phyloP scores from a whole-genome alignment of 106 monocot species.

The Vanilla planifolia region DNA sequence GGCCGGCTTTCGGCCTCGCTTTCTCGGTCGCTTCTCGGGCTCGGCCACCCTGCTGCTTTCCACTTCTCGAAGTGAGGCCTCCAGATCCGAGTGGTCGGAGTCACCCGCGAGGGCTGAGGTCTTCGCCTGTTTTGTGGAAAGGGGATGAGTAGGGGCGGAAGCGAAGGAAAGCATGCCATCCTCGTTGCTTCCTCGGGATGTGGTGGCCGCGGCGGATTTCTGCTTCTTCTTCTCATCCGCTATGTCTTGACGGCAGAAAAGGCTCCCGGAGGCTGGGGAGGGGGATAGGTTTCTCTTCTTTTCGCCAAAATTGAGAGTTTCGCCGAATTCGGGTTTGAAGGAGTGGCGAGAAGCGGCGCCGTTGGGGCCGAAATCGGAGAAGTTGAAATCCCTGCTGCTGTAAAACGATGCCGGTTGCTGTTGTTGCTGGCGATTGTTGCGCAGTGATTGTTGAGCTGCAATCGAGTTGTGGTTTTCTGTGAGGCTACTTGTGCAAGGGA shows the following conservation, averaged over 20 bases:
- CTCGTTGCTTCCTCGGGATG: slow-evolving; percentile 42
- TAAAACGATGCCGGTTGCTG: slow-evolving; percentile 9
- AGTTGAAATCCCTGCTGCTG: slow-evolving; percentile 37
- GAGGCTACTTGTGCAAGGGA: slow-evolving; percentile 28
- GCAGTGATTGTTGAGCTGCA: slow-evolving; percentile 21
- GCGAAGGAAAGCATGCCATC: slow-evolving; percentile 90
- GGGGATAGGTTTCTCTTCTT: slow-evolving; percentile 18
- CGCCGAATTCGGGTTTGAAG: slow-evolving; percentile 58
- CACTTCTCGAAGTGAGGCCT: slow-evolving; percentile 65
- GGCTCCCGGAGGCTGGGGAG: slow-evolving; percentile 8
- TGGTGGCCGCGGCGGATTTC: slow-evolving; percentile 33
- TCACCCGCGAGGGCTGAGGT: slow-evolving; percentile 18
- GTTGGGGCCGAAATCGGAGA: slow-evolving; percentile 35
- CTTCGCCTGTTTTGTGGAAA: slow-evolving; percentile 10
- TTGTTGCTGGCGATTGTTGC: background rate
- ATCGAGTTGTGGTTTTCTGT: slow-evolving; percentile 43
- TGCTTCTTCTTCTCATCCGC: slow-evolving; percentile 25
- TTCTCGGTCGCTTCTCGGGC: slow-evolving; percentile 56
- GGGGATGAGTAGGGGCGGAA: slow-evolving; percentile 18
- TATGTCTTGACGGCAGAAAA: slow-evolving; percentile 21
- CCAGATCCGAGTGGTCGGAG: slow-evolving; percentile 81
- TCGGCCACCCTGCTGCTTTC: slow-evolving; percentile 48
- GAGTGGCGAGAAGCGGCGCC: slow-evolving; percentile 6
- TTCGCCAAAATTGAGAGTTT: slow-evolving; percentile 55
- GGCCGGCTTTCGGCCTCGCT: slow-evolving; percentile 83